Base-by-base conservation (phyloP, 345 rosid genomes). In the Lepidium didymum region DNA sequence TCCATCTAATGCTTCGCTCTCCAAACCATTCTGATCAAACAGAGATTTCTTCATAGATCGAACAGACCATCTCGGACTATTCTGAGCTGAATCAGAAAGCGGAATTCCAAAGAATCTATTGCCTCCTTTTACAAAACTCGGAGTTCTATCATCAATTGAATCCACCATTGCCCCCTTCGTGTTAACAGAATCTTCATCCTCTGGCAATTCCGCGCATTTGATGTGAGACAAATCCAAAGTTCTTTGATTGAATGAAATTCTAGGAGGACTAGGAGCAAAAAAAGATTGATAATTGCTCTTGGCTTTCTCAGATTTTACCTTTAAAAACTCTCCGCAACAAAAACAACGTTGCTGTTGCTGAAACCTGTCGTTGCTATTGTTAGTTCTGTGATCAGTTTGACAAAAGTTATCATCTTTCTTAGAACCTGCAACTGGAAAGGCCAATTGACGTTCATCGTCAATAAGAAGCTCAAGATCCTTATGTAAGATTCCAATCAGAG, bases 31-130 rank as follows among this genome's bases (percentile, higher is more conserved):
- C n/a, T 77, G 81, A 19, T 81, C 96, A 3, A 64, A 45, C 19
- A 71, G 42, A 4, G 90, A 86, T 68, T 83, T 94, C 75, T 67
- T 81, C 11, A 59, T 27, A 15, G 75, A 21, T 67, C 85, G 77
- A 7, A 71, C 42, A 67, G 78, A 64, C 85, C 86, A 80, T 34
- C 95, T 64, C 0, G 96, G 96, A 78, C 88, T 91, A 12, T 69
- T 59, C 56, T 68, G 72, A 50, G 89, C 87, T 3, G 95, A 86
- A 75, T 94, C 96, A 1, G 89, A 65, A 4, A 86, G 82, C 0
- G 96, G 86, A 74, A 89, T 85, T 31, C 99, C 96, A 11, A 86
- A 91, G 62, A 89, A 91, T 79, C 58, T 87, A 81, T 89, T 88
- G 6, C 85, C 81, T 75, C 86, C 77, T 61, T 63, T 80, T 5